Base-by-base conservation (phyloP, 192 early-diverging fungal genomes). In the Podila minutissima region DNA sequence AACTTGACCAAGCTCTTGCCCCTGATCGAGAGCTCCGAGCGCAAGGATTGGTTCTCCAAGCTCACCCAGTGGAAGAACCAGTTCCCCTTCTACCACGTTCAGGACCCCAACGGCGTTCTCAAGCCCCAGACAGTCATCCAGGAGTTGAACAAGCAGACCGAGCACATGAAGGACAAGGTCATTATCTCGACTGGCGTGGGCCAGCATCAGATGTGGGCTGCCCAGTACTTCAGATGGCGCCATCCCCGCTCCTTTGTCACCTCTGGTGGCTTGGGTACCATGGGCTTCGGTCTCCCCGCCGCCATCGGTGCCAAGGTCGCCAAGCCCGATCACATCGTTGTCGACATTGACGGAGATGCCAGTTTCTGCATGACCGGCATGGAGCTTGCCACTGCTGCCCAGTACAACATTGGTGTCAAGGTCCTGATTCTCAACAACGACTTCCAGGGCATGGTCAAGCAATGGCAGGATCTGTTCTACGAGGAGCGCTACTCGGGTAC, bases 181-280 rank as follows among this genome's bases (percentile, higher is more conserved):
- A 94, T 99, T 62, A 88, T 99, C 71, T 92, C 97, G 35, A 98
- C 98, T 20, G 98, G 98, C 64, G 97, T 99, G 1, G 98, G 97
- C 35, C 97, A 97, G 82, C 98, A 99, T 90, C 98, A 99, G 83
- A 99, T 99, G 98, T 99, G 97, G 96, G 92, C 96, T 26, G 96
- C 96, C 10, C 98, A 99, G 85, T 95, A 92, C 83, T 97, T 90
- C 85, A 86, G 95, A 83, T 98, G 96, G 96, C 87, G 94, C 67
- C 74, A 93, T 59, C 98, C 98, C 22, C 94, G 94, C 75, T 86
- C 90, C 13, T 92, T 96, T 69, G 92, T 99, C 71, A 93, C 96
- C 9, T 99, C 98, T 15, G 98, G 98, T 69, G 98, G 98, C 55
- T 89, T 99, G 26, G 98, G 98, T 32, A 99, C 98, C 28, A 99